Percentiles rank a stretch among this genome's conserved stretches.
Conservation (phyloP, 345 rosid species). For the Diplotaxis tenuifolia region DNA sequence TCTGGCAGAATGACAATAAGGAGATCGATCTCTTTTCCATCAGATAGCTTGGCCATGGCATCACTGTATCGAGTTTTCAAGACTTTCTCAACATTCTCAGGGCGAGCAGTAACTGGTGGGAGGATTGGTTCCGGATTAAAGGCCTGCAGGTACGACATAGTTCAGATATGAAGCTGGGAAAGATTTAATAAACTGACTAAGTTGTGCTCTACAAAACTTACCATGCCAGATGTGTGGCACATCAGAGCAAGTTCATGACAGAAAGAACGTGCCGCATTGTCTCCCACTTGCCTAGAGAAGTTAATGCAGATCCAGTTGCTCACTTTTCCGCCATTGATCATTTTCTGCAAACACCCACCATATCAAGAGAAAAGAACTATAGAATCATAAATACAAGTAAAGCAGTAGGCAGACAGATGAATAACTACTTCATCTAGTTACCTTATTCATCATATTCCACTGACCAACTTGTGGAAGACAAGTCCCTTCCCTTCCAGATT, state of each 20-base stretch:
- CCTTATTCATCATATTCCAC: slow-evolving; percentile 99
- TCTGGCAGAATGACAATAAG: slow-evolving; percentile 95
- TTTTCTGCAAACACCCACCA: slow-evolving; percentile 59
- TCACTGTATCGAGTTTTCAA: slow-evolving; percentile 82
- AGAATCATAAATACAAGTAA: neutral
- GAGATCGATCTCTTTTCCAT: slow-evolving; percentile 82
- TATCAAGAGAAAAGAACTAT: neutral
- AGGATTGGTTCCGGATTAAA: slow-evolving; percentile 79
- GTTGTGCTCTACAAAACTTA: slow-evolving; percentile 27
- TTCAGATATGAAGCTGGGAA: neutral
- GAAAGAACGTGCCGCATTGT: slow-evolving; percentile 64
- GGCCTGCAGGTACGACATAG: slow-evolving; percentile 42
- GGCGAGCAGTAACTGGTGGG: slow-evolving; percentile 64
- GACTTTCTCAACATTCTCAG: slow-evolving; percentile 87
- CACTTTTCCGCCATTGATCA: slow-evolving; percentile 96
- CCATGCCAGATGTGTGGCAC: slow-evolving; percentile 95
- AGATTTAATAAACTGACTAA: slow-evolving; percentile 1
- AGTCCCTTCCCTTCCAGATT: slow-evolving; percentile 80
- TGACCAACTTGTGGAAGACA: slow-evolving; percentile 94
- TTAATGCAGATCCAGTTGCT: slow-evolving; percentile 90
- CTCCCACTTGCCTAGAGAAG: slow-evolving; percentile 81
- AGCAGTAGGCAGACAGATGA: neutral
- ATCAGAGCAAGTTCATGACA: slow-evolving; percentile 92
- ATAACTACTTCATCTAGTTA: slow-evolving; percentile 29
- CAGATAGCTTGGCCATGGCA: slow-evolving; percentile 63